Evolutionary conservation across 1,284 basidiomycete genomes (phyloP), one percentile per base, ranked within the genome.

Genomic region (Rhizoctonia solani): DNA sequence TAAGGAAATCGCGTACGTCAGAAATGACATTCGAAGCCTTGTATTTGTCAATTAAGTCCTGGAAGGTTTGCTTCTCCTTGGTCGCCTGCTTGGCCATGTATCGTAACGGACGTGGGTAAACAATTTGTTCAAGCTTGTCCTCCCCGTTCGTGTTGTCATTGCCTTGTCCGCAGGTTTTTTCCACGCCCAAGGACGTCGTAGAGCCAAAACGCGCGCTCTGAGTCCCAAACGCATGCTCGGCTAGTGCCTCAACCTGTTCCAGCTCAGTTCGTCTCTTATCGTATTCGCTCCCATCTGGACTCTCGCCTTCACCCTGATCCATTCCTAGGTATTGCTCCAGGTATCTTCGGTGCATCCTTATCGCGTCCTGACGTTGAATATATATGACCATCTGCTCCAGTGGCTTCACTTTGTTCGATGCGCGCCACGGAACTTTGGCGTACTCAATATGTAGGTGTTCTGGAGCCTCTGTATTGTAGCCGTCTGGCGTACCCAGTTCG

Each of bases 391-490:
- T 63, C 19, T 63, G 59, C 3, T 5, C 21, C 23, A 30, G 9
- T 1, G 59, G 49, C 8, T 21, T 13, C 11, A 39, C 34, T n/a
- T 63, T 63, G 25, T 63, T 63, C 25, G 59, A 63, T 6, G 37
- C 59, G 1, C 49, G 32, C 59, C 59, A 63, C 9, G 37, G 37
- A 1, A 8, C 34, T 37, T 63, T n/a, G 30, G 49, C 56, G 30
- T 21, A 54, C 16, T 54, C 37, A 23, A 63, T 71, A 25, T 71
- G 70, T 1, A 71, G 29, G 25, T 56, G 54, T 44, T 71, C 69
- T 3, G 70, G 70, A 11, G 42, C 30, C 50, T 71, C 70, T 5
- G 66, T 68, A 25, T 59, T 66, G 30, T 61, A 71, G 3, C 67
- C 67, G 50, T 70, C 69, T 23, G 61, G 59, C 21, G 67, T 56